Percentiles rank a stretch among this genome's conserved stretches.
Evolutionary conservation across 257 asterid genomes (phyloP).

Genomic region (Capsicum rhomboideum): DNA sequence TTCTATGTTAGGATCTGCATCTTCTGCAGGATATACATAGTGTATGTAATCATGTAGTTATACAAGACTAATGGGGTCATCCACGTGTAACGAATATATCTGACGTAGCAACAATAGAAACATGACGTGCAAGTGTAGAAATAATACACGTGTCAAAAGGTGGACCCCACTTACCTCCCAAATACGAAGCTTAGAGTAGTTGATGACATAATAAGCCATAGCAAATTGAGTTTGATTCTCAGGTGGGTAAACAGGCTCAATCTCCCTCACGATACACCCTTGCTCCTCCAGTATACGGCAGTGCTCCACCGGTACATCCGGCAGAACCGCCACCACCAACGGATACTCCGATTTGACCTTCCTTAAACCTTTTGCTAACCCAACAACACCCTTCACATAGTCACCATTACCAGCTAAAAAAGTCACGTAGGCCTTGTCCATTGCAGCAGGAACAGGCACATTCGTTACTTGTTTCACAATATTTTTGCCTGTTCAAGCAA

Average conservation of each 20-base stretch:
- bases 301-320: constrained; percentile 43
- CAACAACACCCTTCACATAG: constrained; percentile 7
- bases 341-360: constrained; percentile 33
- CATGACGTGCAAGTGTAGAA: background rate
- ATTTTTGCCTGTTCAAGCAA: background rate
- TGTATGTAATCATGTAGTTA: too few species aligned
- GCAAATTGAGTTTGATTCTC: constrained; percentile 38
- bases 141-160: background rate
- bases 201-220: constrained; percentile 43
- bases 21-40: too few species aligned
- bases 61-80: background rate
- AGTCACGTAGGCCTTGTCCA: constrained; percentile 12
- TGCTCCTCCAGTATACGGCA: constrained; percentile 32
- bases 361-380: constrained; percentile 37
- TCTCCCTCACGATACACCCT: constrained; percentile 38
- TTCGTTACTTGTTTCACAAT: background rate
- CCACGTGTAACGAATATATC: background rate
- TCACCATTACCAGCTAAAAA: constrained; percentile 44
- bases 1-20: too few species aligned
- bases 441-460: background rate
- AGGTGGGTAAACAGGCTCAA: constrained; percentile 38
- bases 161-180: constrained; percentile 30
- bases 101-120: background rate
- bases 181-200: constrained; percentile 45
- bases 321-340: constrained; percentile 41